These are phyloP conservation scores for Dipteronia dyeriana DNA, from an alignment of 345 rosid species.

Conservation along the genomic window DNA sequence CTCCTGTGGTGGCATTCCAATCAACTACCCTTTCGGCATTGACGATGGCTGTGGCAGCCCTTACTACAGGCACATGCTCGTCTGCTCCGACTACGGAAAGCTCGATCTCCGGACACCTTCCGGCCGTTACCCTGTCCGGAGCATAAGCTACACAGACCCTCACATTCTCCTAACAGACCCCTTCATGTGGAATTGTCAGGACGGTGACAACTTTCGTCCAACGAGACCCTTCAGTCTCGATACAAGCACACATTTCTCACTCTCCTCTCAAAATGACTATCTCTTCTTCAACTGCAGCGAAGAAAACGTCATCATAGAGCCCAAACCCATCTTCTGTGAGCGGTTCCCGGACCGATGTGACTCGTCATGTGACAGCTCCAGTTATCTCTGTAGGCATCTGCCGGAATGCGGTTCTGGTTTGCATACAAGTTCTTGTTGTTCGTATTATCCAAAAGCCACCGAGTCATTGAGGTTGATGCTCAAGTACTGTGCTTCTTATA, in stretches of 20 bases:
- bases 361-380: conserved; percentile 84
- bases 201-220: conserved; percentile 63
- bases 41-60: conserved; percentile 94
- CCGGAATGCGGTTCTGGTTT: conserved; percentile 64
- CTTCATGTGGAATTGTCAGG: conserved; percentile 86
- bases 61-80: conserved; percentile 76
- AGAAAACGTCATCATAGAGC: conserved; percentile 68
- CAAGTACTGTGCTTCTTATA: conserved; percentile 72
- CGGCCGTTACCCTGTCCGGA: conserved; percentile 64
- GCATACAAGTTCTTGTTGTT: conserved; percentile 67
- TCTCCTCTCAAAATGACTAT: conserved; percentile 83
- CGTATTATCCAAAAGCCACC: conserved; percentile 77
- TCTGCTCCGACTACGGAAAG: conserved; percentile 55
- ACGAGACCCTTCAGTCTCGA: conserved; percentile 87
- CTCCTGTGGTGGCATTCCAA: conserved; percentile 70
- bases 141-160: conserved; percentile 80
- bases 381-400: conserved; percentile 86
- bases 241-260: conserved; percentile 73
- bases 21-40: conserved; percentile 72
- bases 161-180: conserved; percentile 74
- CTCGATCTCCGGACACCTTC: conserved; percentile 87
- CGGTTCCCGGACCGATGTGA: conserved; percentile 86
- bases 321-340: conserved; percentile 83
- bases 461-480: conserved; percentile 89
- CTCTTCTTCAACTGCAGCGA: conserved; percentile 86